A percentile compares a stretch with the other conserved stretches of the same genome.
phyloP scores from a whole-genome alignment of 164 flowering plant genomes.

The Macadamia tetraphylla region DNA sequence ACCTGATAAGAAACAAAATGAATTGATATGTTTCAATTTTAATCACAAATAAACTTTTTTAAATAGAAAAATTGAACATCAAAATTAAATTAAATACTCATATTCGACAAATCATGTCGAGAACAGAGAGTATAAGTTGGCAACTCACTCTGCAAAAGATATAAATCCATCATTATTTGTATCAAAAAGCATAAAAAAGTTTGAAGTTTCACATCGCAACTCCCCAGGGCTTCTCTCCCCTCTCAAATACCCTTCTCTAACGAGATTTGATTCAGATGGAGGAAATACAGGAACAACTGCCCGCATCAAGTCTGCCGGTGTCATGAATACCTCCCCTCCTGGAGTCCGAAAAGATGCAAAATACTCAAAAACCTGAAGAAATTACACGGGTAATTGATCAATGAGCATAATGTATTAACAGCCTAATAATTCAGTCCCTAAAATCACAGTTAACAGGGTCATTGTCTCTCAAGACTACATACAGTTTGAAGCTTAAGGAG shows the following conservation, averaged over 20 bases:
- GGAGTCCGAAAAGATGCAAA: slow-evolving; percentile 58
- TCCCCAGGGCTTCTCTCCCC: slow-evolving; percentile 80
- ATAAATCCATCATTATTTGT: slow-evolving; percentile 72
- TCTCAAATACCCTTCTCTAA: slow-evolving; percentile 73
- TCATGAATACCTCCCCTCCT: slow-evolving; percentile 80
- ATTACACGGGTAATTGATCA: neutral
- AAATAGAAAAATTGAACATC: neutral
- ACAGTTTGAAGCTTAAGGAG: slow-evolving; percentile 7
- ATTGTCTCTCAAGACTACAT: slow-evolving; percentile 8
- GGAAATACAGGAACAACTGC: slow-evolving; percentile 96
- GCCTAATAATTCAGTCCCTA: slow-evolving; percentile 7
- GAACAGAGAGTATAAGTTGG: neutral
- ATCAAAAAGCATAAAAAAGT: slow-evolving; percentile 90
- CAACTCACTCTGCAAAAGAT: slow-evolving; percentile 87
- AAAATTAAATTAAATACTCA: neutral
- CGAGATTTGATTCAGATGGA: slow-evolving; percentile 72
- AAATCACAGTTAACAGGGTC: slow-evolving; percentile 2
- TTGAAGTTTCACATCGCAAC: slow-evolving; percentile 58
- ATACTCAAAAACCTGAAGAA: slow-evolving; percentile 79
- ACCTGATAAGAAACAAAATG: slow-evolving; percentile 44
- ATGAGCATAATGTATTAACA: neutral
- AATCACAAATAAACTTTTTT: slow-evolving; percentile 2
- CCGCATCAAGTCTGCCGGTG: slow-evolving; percentile 89
- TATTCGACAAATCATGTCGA: neutral
- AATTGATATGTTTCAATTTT: neutral